Evolutionary conservation across 2,329 filamentous ascomycete genomes (phyloP), one percentile per base, ranked within the genome.

Genomic region (Alternaria ethzedia): DNA sequence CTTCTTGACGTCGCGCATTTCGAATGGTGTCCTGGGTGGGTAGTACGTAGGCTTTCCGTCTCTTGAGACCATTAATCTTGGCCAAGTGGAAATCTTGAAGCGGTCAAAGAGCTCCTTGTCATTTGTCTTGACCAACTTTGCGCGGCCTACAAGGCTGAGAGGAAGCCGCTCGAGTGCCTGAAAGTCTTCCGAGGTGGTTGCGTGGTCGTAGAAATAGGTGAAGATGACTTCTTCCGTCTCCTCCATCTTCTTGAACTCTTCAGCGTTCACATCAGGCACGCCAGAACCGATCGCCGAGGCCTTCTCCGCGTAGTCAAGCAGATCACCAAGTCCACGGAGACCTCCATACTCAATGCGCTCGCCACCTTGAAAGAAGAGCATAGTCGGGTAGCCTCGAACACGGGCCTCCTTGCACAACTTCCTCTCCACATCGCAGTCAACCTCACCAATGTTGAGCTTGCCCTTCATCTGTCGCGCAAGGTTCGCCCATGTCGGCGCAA

Each of bases 51-150:
- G 91, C 47, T 94, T 90, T 10, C 94, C 94, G 77, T 97, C 94
- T 62, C 96, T 88, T 12, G 93, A 92, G 4, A 97, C 96, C 64
- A 99, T 81, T 46, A 99, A 84, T 59, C 95, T 90, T n/a, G 96
- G 96, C 93, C 94, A 98, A 1, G 95, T 98, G 5, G 92, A 94
- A 74, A 99, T 96, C 85, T 96, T 97, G 86, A 94, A 99, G 61
- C 93, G 87, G 49, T 93, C 87, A 64, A 88, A 90, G 61, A 99
- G 85, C 57, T 86, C 86, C 13, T 88, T 85, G 75, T 96, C 94
- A 66, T 91, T 89, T 2, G 94, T 97, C 85, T 97, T 97, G 72
- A 98, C 94, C 56, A 99, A 85, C 79, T 92, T 96, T 26, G 93
- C 96, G 76, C 93, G 94, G 30, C 95, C 96, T 63, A 99, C 93